These are phyloP conservation scores for Pseudogymnoascus sp. DNA, from an alignment of 2,329 filamentous ascomycete genomes.

Conservation along the genomic window DNA sequence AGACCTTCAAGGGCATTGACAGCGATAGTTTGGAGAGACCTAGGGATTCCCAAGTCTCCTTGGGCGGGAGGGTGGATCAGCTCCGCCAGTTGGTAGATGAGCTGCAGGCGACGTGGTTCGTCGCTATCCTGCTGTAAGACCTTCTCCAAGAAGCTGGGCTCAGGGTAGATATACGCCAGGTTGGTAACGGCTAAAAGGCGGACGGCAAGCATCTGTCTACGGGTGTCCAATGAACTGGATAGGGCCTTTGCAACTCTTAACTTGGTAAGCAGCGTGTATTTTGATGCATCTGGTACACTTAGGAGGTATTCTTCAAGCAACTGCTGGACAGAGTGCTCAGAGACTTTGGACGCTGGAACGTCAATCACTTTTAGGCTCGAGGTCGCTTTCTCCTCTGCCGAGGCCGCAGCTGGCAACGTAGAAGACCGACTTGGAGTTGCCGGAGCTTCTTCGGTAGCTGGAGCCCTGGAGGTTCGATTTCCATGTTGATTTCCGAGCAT, in stretches of 20 bases:
- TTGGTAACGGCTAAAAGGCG: constrained; percentile 85
- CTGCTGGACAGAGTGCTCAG: constrained; percentile 45
- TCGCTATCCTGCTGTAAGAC: constrained; percentile 82
- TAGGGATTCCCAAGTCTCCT: constrained; percentile 58
- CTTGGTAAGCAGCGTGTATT: constrained; percentile 79
- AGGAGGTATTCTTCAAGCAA: constrained; percentile 47
- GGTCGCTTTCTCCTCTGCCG: constrained; percentile 20
- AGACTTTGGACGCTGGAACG: constrained; percentile 48
- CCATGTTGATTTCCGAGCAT: constrained; percentile 25
- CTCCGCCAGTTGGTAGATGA: constrained; percentile 87
- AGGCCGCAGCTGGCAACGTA: constrained; percentile 10
- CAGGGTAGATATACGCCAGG: constrained; percentile 78
- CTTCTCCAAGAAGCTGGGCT: constrained; percentile 75
- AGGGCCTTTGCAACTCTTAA: constrained; percentile 79
- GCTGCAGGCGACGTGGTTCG: constrained; percentile 78
- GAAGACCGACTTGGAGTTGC: constrained; percentile 21
- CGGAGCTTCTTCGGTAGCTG: constrained; percentile 30
- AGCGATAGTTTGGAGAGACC: constrained; percentile 73
- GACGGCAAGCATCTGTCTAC: constrained; percentile 69
- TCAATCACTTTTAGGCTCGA: constrained; percentile 26
- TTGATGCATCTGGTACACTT: constrained; percentile 62
- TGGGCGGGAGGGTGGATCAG: constrained; percentile 76
- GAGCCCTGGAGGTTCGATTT: constrained; percentile 23
- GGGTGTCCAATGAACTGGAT: constrained; percentile 51
- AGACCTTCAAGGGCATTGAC: constrained; percentile 79